A percentile compares a stretch with the other conserved stretches of the same genome.
phyloP scores from a whole-genome alignment of 1,284 basidiomycete species.

The Cystobasidiaceae sp. region DNA sequence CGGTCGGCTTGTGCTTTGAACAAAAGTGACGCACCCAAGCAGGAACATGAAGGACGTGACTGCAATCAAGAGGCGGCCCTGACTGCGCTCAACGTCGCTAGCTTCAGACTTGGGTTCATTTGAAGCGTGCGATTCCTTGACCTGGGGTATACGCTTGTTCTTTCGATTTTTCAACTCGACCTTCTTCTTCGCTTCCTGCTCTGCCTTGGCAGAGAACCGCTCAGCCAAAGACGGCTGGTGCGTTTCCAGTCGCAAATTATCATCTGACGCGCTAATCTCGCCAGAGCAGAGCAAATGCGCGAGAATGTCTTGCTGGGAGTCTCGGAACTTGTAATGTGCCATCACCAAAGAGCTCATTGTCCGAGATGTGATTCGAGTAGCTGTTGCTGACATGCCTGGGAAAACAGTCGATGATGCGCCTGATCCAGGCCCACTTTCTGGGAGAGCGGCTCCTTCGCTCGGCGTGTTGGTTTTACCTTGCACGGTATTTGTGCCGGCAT shows the following conservation, averaged over 20 bases:
- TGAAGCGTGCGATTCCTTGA: slow-evolving; percentile 2
- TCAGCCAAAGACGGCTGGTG: slow-evolving; percentile 15
- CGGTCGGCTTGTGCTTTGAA: no score
- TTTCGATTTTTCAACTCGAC: slow-evolving; percentile 27
- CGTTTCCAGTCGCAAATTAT: background rate
- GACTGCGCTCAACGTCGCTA: slow-evolving; percentile 8
- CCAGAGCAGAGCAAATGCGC: slow-evolving; percentile 34
- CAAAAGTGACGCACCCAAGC: slow-evolving; percentile 41
- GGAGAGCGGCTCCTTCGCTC: no score
- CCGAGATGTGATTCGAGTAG: background rate
- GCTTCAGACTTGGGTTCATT: background rate
- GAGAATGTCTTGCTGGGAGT: slow-evolving; percentile 34
- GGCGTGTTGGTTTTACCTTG: no score
- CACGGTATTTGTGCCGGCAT: background rate
- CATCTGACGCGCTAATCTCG: slow-evolving; percentile 17
- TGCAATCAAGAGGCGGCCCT: slow-evolving; percentile 37
- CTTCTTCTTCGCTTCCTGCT: slow-evolving; percentile 13
- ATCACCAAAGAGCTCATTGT: slow-evolving; percentile 14
- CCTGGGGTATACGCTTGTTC: slow-evolving; percentile 7
- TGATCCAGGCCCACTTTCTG: no score
- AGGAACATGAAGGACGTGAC: slow-evolving; percentile 46
- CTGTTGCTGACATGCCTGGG: background rate
- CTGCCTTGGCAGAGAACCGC: slow-evolving; percentile 7
- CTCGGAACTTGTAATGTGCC: slow-evolving; percentile 33
- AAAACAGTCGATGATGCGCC: background rate